Base-by-base conservation (phyloP, 164 flowering plant species). In the Umbellularia californica region DNA sequence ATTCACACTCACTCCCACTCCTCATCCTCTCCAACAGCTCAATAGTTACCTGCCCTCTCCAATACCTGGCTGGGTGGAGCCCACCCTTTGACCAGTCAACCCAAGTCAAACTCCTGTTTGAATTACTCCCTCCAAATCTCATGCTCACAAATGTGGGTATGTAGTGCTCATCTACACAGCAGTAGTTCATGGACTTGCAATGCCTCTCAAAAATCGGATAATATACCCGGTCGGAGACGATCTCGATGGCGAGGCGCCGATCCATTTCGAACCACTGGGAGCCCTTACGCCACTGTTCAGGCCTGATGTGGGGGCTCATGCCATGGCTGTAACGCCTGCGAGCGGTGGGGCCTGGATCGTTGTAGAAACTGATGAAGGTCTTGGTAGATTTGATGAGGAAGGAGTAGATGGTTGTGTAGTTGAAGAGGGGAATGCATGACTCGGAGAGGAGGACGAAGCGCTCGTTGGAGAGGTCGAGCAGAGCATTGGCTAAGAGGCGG, bases 381-480 rank as follows among this genome's bases (percentile, higher is more conserved):
- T 75, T 72, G 60, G 68, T 86, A 25, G 90, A 82, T 74, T 82
- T 75, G n/a, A 81, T 76, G 41, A 88, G 87, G 69, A 83, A 79
- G 58, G 70, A 74, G 79, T 88, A 87, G 72, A 83, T 72, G 27
- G 85, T 83, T 5, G 87, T 74, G 81, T 88, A 92, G 77, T 90
- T 87, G 87, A 84, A 88, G 71, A 92, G 86, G 17, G 95, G 97
- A 70, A 92, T 90, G 90, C 97, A 92, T 5, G 97, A 69, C 76
- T 92, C 97, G 0, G 95, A 92, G 64, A 92, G 86, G 50, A 92
- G 94, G 0, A 87, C 72, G 50, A 87, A 89, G 65, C 87, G 74
- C 72, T 85, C 81, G 68, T 88, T 89, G 3, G 89, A 84, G 79
- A 80, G 74, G 75, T 88, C 88, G n/a, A 85, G 88, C 3, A 89